These are phyloP conservation scores for Blastobotrys aristatus DNA, from an alignment of 1,139 yeast species.

Conservation along the genomic window DNA sequence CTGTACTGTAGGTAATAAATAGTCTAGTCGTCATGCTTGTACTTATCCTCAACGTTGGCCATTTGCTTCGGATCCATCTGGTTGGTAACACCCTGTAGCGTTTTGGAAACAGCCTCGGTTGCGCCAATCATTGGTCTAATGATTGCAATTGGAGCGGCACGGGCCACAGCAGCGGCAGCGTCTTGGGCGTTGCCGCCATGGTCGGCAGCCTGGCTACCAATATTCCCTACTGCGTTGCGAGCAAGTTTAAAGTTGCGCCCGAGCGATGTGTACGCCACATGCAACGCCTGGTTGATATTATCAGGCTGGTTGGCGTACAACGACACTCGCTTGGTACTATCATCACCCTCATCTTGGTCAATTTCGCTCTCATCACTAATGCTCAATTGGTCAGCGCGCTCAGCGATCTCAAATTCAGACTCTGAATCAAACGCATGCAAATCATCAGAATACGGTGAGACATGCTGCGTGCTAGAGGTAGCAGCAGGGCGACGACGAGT, in stretches of 20 bases:
- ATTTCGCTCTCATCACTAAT: conserved; percentile 29
- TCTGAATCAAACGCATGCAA: conserved; percentile 22
- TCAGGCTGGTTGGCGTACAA: conserved; percentile 82
- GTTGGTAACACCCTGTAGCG: conserved; percentile 79
- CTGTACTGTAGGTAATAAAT: no score
- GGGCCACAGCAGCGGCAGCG: conserved; percentile 62
- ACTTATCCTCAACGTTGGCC: conserved; percentile 12
- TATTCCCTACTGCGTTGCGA: conserved; percentile 53
- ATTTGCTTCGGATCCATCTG: conserved; percentile 64
- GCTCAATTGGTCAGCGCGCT: conserved; percentile 9
- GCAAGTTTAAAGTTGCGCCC: conserved; percentile 68
- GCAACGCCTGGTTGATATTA: conserved; percentile 63
- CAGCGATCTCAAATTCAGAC: conserved; percentile 34
- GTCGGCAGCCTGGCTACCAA: conserved; percentile 56
- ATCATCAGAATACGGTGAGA: conserved; percentile 29
- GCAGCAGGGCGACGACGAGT: not conserved
- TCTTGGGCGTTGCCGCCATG: conserved; percentile 47
- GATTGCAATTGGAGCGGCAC: conserved; percentile 73
- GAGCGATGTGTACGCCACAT: conserved; percentile 64
- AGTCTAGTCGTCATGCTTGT: conserved; percentile 4
- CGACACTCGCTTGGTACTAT: conserved; percentile 44
- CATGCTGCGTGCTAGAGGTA: no score
- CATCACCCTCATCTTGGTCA: conserved; percentile 22
- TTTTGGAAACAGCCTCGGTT: conserved; percentile 80
- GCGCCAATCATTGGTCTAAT: conserved; percentile 89